Evolutionary conservation across 2,329 filamentous ascomycete genomes (phyloP).

Genomic region (Tolypocladium sp.): DNA sequence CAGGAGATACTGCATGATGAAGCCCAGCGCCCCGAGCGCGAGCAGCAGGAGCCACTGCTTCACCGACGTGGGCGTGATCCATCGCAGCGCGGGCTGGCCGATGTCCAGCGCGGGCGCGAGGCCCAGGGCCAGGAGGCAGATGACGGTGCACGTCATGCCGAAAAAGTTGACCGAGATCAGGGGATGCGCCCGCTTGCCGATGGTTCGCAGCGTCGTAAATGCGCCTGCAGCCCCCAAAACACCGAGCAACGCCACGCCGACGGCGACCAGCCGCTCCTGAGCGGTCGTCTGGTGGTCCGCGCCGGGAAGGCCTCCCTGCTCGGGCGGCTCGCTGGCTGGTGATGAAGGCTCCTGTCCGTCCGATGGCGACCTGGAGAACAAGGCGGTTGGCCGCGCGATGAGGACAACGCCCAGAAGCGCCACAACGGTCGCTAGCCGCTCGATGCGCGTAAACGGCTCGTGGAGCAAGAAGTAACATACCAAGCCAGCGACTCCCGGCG

Average conservation of each 20-base stretch:
- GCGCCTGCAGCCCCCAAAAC: constrained; percentile 68
- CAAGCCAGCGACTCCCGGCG: constrained; percentile 71
- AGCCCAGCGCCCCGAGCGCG: constrained; percentile 64
- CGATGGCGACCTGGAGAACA: constrained; percentile 30
- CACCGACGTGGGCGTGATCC: constrained; percentile 28
- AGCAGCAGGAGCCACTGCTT: constrained; percentile 59
- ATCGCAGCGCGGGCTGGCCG: constrained; percentile 34
- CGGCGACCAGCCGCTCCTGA: constrained; percentile 58
- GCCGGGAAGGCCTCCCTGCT: constrained; percentile 13
- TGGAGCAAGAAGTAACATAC: constrained; percentile 65
- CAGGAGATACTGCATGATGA: constrained; percentile 78
- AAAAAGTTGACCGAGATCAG: constrained; percentile 87
- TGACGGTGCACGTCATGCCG: constrained; percentile 57
- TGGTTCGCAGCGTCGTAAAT: constrained; percentile 67
- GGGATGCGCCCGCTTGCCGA: constrained; percentile 71
- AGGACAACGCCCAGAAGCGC: constrained; percentile 74
- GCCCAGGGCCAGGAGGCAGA: constrained; percentile 53
- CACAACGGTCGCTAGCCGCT: constrained; percentile 66
- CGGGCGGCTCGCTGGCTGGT: constrained; percentile 5
- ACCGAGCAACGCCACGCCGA: constrained; percentile 64
- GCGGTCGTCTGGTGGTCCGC: constrained; percentile 38
- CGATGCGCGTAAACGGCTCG: constrained; percentile 69
- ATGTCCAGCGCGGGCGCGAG: constrained; percentile 35
- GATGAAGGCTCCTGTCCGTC: constrained; percentile 7
- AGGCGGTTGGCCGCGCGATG: constrained; percentile 62